A percentile compares a stretch with the other conserved stretches of the same genome.
Conservation (phyloP, 352 stramenopile species). For the Phytophthora kernoviae region DNA sequence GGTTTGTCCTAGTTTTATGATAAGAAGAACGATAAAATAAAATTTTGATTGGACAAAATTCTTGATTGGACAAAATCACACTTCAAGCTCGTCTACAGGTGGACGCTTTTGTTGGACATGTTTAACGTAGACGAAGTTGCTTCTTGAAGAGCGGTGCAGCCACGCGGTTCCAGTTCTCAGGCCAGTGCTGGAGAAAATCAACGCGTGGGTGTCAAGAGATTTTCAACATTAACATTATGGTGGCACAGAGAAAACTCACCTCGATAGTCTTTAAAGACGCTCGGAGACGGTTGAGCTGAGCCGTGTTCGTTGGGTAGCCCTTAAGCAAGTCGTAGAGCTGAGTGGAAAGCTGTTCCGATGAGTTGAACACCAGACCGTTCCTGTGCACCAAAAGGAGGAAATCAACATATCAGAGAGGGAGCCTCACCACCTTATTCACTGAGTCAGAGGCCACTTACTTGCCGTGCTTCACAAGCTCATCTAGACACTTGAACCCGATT, state of each 20-base stretch:
- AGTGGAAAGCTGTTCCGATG: constrained; percentile 54
- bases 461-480: constrained; percentile 96
- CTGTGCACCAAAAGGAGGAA: constrained; percentile 26
- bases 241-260: constrained; percentile 29
- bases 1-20: neutral
- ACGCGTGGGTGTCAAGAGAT: neutral
- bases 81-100: constrained; percentile 5
- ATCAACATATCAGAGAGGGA: neutral
- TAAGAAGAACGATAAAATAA: too few relatives aligned
- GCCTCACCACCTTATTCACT: neutral
- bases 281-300: constrained; percentile 54
- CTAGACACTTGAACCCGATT: constrained; percentile 95
- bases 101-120: neutral
- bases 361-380: constrained; percentile 78
- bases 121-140: constrained; percentile 40
- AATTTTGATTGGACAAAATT: neutral
- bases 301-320: constrained; percentile 51
- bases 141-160: constrained; percentile 68
- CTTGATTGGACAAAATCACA: too few relatives aligned
- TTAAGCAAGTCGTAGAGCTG: constrained; percentile 70
- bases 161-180: constrained; percentile 73
- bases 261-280: constrained; percentile 60
- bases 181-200: constrained; percentile 57
- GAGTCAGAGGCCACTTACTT: constrained; percentile 62
- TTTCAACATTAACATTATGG: too few relatives aligned